Evolutionary conservation across 768 basidiomycete genomes (phyloP), one percentile per base, ranked within the genome.

Genomic region (Dacryopinax spathularia): DNA sequence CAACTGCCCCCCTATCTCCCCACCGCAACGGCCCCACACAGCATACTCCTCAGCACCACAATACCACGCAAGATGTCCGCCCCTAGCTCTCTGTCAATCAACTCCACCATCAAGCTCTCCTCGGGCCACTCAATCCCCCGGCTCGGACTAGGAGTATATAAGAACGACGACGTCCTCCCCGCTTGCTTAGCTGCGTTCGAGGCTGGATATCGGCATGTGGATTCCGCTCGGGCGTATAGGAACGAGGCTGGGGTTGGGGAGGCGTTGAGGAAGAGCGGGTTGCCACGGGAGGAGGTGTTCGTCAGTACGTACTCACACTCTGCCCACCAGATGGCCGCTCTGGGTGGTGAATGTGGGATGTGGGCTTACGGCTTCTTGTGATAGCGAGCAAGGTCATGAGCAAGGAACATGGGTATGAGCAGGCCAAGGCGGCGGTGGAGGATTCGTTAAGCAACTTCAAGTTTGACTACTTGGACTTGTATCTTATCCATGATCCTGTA

Each of bases 131-230:
- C 72, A 20, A 83, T 89, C 74, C 87, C 88, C 22, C 71, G 78
- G 6, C 75, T 89, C 1, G 87, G 88, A 12, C 83, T 88, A 62
- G 87, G 77, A 2, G 86, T 88, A n/a, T 89, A 83, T 69, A 78
- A 82, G 70, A 88, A 88, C 73, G 18, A 36, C 61, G 77, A 80
- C 20, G 75, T 83, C 60, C 77, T 73, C 33, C 69, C 79, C 0
- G 82, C 85, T 20, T 82, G 83, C 41, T 67, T 84, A 7, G 81
- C 83, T 60, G 87, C 88, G 1, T 74, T 89, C 68, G 76, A 77
- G 65, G 79, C 77, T 20, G 88, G 88, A 18, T 89, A 88, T 70
- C 76, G 88, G 63, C 89, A 88, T 64, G 75, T 89, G 39, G 89
- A 90, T 71, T 81, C 85, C 0, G 89, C 89, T 0, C 85, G 85